These are phyloP conservation scores for Auricularia heimuer DNA, from an alignment of 768 basidiomycete genomes.

Conservation along the genomic window DNA sequence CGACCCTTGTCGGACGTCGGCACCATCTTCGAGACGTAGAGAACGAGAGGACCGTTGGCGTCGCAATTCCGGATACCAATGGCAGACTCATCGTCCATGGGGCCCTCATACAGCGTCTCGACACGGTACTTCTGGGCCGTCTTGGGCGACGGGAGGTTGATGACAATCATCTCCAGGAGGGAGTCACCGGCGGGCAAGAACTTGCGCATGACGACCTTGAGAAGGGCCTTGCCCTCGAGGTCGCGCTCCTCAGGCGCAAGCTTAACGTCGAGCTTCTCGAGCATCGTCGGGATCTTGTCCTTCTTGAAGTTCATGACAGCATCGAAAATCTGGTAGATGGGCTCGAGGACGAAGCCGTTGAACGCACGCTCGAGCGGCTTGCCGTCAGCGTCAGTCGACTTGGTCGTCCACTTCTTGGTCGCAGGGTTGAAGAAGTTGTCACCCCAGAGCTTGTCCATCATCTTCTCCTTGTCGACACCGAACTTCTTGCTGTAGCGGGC, in stretches of 20 bases:
- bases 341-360: constrained; percentile 96
- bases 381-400: constrained; percentile 62
- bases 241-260: constrained; percentile 83
- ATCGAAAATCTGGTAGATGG: constrained; percentile 98
- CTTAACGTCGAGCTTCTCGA: constrained; percentile 94
- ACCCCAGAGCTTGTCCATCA: constrained; percentile 97
- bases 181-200: constrained; percentile 99
- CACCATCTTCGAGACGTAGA: constrained; percentile 99
- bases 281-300: constrained; percentile 69
- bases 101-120: constrained; percentile 98
- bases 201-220: constrained; percentile 98
- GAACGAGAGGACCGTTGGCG: constrained; percentile 89
- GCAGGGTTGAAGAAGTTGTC: constrained; percentile 99
- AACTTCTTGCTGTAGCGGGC: constrained; percentile 94
- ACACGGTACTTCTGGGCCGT: constrained; percentile 99
- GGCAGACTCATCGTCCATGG: constrained; percentile 99
- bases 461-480: constrained; percentile 97
- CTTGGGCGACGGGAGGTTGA: constrained; percentile 94
- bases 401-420: constrained; percentile 93
- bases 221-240: constrained; percentile 87
- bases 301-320: constrained; percentile 99
- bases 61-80: constrained; percentile 98
- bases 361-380: constrained; percentile 96
- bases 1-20: constrained; percentile 99
- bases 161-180: constrained; percentile 99